Percentiles rank a stretch among this genome's conserved stretches.
Evolutionary conservation across 345 rosid genomes (phyloP).

Genomic region (Psidium guajava): DNA sequence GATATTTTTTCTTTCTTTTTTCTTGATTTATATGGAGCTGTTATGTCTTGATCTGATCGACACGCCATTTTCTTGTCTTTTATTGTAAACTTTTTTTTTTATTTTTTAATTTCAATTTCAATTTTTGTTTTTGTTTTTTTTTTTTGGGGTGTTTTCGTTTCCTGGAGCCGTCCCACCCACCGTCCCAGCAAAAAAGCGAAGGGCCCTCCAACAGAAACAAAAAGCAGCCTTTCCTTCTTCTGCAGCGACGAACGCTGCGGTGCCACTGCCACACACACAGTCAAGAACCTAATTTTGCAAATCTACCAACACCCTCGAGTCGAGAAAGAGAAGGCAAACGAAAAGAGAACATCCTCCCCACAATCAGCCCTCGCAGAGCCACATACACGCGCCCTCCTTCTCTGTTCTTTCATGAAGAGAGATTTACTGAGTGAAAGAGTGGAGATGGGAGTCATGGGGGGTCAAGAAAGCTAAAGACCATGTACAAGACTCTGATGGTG

Average conservation of each 20-base stretch:
- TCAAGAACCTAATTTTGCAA: background rate
- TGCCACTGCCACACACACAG: too few relatives aligned
- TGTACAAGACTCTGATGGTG: background rate
- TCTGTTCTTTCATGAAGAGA: background rate
- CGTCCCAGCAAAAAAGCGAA: background rate
- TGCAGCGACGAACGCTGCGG: background rate
- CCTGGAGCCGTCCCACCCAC: background rate
- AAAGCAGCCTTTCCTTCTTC: slow-evolving; percentile 10
- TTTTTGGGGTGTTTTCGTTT: background rate
- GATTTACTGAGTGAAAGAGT: background rate
- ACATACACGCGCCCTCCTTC: background rate
- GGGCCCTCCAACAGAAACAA: background rate
- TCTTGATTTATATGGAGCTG: background rate
- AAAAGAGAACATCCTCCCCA: too few relatives aligned
- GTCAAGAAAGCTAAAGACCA: background rate
- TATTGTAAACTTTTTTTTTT: background rate
- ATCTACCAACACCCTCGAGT: background rate
- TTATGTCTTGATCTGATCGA: background rate
- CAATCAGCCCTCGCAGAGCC: too few relatives aligned
- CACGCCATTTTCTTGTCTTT: background rate
- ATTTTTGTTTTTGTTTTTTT: background rate
- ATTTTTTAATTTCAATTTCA: background rate
- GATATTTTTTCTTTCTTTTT: background rate
- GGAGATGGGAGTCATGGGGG: background rate
- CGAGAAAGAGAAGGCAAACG: too few relatives aligned